phyloP scores from a whole-genome alignment of 2,329 filamentous ascomycete genomes.

The Calonectria pteridis region DNA sequence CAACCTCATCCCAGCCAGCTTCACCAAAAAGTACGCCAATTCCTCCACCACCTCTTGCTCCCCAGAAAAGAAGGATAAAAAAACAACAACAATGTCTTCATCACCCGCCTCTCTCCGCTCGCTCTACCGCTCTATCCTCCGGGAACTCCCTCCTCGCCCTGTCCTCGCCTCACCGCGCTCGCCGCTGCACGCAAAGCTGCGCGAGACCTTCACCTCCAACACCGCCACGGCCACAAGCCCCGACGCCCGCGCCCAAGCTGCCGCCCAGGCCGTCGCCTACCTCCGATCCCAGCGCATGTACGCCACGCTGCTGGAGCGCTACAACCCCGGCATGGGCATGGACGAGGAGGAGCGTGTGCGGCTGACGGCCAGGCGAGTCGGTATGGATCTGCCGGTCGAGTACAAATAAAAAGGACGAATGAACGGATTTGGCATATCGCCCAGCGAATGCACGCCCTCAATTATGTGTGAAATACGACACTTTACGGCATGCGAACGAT shows the following conservation, averaged over 20 bases:
- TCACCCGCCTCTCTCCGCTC: conserved; percentile 71
- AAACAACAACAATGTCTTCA: conserved; percentile 46
- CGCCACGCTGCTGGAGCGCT: conserved; percentile 84
- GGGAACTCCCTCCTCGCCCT: conserved; percentile 84
- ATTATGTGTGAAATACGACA: no score
- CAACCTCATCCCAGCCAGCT: conserved; percentile 2
- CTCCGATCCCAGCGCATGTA: conserved; percentile 89
- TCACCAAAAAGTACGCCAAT: background rate
- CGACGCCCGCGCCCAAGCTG: conserved; percentile 52
- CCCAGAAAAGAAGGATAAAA: background rate
- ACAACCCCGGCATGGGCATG: conserved; percentile 94
- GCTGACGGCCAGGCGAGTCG: conserved; percentile 87
- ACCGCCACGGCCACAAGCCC: conserved; percentile 66
- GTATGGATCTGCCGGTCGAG: conserved; percentile 86
- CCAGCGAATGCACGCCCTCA: background rate
- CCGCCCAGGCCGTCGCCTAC: conserved; percentile 85
- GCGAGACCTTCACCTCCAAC: conserved; percentile 49
- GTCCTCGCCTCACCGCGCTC: conserved; percentile 70
- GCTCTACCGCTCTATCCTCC: conserved; percentile 88
- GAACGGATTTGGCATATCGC: background rate
- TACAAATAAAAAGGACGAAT: conserved; percentile 44
- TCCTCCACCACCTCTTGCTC: background rate
- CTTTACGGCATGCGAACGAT: background rate
- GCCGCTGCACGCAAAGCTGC: conserved; percentile 52
- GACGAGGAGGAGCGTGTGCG: conserved; percentile 86